Evolutionary conservation across 495 filamentous ascomycete species (phyloP).

Genomic region (Aspergillus cavernicola): DNA sequence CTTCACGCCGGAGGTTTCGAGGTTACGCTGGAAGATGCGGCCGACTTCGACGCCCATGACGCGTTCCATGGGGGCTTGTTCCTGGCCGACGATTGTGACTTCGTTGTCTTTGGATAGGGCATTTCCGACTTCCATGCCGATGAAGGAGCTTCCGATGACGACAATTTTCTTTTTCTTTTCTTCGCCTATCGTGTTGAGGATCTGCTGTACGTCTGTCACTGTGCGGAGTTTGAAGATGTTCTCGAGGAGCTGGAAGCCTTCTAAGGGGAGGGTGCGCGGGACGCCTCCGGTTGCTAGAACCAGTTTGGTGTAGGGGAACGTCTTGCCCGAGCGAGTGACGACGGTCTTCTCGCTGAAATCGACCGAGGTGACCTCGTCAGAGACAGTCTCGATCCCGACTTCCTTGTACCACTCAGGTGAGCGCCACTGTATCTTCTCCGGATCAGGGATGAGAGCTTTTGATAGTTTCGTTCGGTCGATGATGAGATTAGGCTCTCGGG

Average conservation of each 20-base stretch:
- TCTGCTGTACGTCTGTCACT: constrained; percentile 69
- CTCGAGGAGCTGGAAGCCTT: constrained; percentile 77
- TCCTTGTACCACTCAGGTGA: constrained; percentile 72
- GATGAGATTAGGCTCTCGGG: constrained; percentile 76
- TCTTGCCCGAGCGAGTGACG: constrained; percentile 65
- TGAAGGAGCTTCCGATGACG: constrained; percentile 87
- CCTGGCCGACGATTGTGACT: constrained; percentile 93
- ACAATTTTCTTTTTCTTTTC: constrained; percentile 85
- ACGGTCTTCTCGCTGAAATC: constrained; percentile 73
- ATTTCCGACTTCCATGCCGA: constrained; percentile 93
- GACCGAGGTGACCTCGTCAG: constrained; percentile 71
- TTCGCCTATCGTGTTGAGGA: constrained; percentile 72
- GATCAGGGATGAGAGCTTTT: constrained; percentile 87
- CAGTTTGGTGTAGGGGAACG: constrained; percentile 77
- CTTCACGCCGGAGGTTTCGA: constrained; percentile 83
- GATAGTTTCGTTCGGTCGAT: constrained; percentile 95
- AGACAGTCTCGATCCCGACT: constrained; percentile 66
- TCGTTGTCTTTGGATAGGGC: constrained; percentile 68
- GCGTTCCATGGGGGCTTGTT: constrained; percentile 78
- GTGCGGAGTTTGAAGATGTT: constrained; percentile 84
- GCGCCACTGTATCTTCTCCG: constrained; percentile 70
- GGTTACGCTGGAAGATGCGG: constrained; percentile 65
- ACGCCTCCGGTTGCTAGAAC: constrained; percentile 83
- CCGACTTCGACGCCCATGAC: constrained; percentile 83
- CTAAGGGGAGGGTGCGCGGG: constrained; percentile 72